Evolutionary conservation across 2,329 filamentous ascomycete species (phyloP).

Genomic region (Neurospora crassa): DNA sequence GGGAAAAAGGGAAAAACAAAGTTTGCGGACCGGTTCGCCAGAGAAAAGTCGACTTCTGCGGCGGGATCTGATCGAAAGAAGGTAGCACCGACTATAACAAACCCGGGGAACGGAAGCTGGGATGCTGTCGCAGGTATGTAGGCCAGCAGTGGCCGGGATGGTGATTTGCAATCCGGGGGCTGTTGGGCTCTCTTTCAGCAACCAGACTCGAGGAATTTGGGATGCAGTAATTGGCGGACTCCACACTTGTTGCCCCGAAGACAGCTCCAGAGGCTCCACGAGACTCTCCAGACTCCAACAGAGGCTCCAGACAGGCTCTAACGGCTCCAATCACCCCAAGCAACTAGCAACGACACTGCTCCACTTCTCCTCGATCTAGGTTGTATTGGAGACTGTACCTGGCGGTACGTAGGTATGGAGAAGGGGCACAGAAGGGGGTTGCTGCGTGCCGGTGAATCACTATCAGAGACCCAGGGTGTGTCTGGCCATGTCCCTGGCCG

Average conservation of each 20-base stretch:
- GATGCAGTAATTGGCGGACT: background rate
- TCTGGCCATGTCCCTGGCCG: background rate
- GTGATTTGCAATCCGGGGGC: background rate
- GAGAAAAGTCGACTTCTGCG: conserved; percentile 16
- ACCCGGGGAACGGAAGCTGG: background rate
- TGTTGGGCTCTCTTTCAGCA: background rate
- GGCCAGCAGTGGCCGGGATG: background rate
- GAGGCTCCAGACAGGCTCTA: background rate
- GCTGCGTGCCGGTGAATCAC: background rate
- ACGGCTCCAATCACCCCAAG: background rate
- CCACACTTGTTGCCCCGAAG: background rate
- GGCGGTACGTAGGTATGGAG: background rate
- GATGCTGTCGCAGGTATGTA: background rate
- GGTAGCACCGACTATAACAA: background rate
- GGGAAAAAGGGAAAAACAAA: conserved; percentile 13
- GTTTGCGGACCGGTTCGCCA: conserved; percentile 18
- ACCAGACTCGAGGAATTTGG: background rate
- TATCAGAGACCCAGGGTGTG: background rate
- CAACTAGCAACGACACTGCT: background rate
- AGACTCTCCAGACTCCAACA: background rate
- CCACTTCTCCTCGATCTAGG: background rate
- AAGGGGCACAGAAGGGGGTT: background rate
- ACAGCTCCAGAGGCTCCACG: background rate
- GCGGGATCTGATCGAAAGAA: conserved; percentile 7
- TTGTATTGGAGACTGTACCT: background rate